Percentiles rank a stretch among this genome's conserved stretches.
phyloP scores from a whole-genome alignment of 129 eudicot species.

The Logfia minima region DNA sequence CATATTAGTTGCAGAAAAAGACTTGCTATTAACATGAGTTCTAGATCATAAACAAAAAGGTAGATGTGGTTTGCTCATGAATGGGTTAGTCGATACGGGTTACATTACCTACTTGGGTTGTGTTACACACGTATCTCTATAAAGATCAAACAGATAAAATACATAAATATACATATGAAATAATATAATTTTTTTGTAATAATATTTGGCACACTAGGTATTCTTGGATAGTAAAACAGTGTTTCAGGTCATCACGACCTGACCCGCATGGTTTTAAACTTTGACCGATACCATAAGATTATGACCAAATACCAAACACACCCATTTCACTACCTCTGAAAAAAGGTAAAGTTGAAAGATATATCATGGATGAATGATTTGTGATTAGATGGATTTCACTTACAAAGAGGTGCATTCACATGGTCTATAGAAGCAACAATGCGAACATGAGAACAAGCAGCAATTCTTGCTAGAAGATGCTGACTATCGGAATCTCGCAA shows the following conservation, averaged over 20 bases:
- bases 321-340: background rate
- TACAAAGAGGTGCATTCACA: conserved; percentile 89
- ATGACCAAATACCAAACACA: background rate
- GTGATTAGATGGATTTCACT: conserved; percentile 29
- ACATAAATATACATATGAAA: background rate
- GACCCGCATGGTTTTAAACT: background rate
- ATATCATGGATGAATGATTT: background rate
- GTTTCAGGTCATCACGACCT: background rate
- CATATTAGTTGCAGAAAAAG: background rate
- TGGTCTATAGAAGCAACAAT: conserved; percentile 87
- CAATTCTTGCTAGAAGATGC: conserved; percentile 73
- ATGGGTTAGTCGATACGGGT: too few relatives aligned
- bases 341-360: background rate
- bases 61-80: background rate
- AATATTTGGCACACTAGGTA: background rate
- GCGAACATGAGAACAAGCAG: conserved; percentile 85
- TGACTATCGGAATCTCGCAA: conserved; percentile 87
- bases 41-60: background rate
- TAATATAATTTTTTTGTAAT: background rate
- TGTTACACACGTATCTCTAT: background rate
- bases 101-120: too few relatives aligned
- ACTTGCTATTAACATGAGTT: conserved; percentile 12
- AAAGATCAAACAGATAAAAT: background rate
- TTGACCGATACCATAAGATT: background rate
- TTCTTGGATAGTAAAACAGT: background rate